A percentile compares a stretch with the other conserved stretches of the same genome.
Evolutionary conservation across 1,139 yeast genomes (phyloP).

Genomic region (Nakaseomyces nivariensis): DNA sequence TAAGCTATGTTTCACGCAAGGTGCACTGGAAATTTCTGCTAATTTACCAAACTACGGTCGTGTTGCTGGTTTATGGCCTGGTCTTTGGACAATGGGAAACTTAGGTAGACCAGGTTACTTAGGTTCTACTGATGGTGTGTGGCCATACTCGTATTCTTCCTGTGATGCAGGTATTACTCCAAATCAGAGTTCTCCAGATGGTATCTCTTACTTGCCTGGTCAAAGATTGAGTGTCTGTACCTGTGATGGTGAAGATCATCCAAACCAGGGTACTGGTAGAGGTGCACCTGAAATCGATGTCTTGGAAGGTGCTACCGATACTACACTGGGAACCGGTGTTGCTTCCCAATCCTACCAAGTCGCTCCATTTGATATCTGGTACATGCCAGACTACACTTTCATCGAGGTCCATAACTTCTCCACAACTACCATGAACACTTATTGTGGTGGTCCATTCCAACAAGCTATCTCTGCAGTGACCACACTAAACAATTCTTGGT

Average conservation of each 20-base stretch:
- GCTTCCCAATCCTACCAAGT: conserved; percentile 75
- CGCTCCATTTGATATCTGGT: conserved; percentile 84
- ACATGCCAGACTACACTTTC: conserved; percentile 66
- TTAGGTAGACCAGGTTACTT: conserved; percentile 73
- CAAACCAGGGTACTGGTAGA: conserved; percentile 66
- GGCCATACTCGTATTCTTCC: conserved; percentile 73
- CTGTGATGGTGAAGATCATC: conserved; percentile 67
- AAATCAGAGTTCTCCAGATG: conserved; percentile 73
- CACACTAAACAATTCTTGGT: conserved; percentile 64
- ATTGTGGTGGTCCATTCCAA: conserved; percentile 77
- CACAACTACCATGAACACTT: conserved; percentile 60
- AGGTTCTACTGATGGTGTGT: conserved; percentile 72
- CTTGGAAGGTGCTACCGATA: conserved; percentile 59
- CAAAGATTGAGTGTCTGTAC: conserved; percentile 60
- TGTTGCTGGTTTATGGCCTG: conserved; percentile 77
- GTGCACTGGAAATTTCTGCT: conserved; percentile 58
- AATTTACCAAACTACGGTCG: conserved; percentile 60
- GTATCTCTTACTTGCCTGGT: conserved; percentile 68
- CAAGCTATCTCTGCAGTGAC: conserved; percentile 73
- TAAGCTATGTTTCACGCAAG: conserved; percentile 69
- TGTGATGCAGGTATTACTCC: conserved; percentile 86
- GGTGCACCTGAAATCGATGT: conserved; percentile 87
- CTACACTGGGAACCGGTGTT: conserved; percentile 42
- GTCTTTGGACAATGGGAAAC: conserved; percentile 80
- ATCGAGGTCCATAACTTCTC: conserved; percentile 51